Percentiles rank a stretch among this genome's conserved stretches.
Evolutionary conservation across 2,329 filamentous ascomycete genomes (phyloP).

Genomic region (Ophiostoma angusticollis): DNA sequence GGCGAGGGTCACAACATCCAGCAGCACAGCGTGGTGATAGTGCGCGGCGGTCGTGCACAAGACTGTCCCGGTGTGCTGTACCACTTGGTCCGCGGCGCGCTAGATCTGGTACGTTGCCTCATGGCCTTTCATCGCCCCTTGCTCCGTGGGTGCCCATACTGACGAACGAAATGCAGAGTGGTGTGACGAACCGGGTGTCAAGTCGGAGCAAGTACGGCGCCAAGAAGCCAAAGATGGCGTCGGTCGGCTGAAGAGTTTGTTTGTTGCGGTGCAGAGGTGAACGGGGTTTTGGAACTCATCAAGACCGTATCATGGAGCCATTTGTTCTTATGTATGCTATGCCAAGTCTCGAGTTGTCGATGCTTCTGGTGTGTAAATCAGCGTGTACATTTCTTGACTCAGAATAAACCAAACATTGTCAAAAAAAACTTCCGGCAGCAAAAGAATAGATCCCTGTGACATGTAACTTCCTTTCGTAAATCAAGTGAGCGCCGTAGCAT

Average conservation of each 20-base stretch:
- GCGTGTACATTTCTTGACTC: background rate
- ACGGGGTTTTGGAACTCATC: no score
- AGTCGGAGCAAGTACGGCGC: conserved; percentile 95
- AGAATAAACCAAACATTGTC: background rate
- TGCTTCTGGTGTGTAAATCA: background rate
- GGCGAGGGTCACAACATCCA: conserved; percentile 98
- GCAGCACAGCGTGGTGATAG: conserved; percentile 93
- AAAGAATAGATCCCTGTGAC: background rate
- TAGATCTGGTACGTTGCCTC: conserved; percentile 66
- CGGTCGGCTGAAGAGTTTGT: conserved; percentile 28
- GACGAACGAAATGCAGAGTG: conserved; percentile 51
- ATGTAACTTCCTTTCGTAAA: no score
- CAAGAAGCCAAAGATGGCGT: conserved; percentile 89
- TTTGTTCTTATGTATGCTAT: conserved; percentile 5
- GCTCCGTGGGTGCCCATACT: no score
- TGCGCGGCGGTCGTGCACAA: conserved; percentile 84
- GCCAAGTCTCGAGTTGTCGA: background rate
- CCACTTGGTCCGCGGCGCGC: conserved; percentile 76
- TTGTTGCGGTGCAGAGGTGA: background rate
- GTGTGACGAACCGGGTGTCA: conserved; percentile 71
- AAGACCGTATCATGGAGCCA: no score
- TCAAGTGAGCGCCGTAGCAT: no score
- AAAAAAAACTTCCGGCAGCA: background rate
- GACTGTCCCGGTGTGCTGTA: conserved; percentile 99
- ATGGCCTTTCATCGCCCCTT: background rate